Conservation (phyloP, 108 stramenopile genomes). For the Cyclotella choctawhatcheeana region DNA sequence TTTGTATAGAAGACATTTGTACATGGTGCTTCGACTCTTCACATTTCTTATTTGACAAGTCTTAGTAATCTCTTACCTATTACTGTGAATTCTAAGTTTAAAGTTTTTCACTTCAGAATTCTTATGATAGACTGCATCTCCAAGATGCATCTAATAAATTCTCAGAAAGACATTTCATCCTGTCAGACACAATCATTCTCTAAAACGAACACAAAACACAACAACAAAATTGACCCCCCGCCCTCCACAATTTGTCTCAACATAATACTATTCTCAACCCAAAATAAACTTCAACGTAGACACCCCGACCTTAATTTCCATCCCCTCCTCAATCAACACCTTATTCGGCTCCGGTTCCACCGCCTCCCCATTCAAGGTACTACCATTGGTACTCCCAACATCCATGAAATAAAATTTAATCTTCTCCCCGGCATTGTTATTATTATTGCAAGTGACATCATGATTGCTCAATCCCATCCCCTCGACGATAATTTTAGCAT, state of each 20-base stretch:
- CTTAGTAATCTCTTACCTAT: not conserved
- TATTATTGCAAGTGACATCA: too few relatives aligned
- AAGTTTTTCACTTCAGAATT: not conserved
- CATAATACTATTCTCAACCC: slow-evolving; percentile 8
- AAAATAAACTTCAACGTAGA: slow-evolving; percentile 42
- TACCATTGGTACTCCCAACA: slow-evolving; percentile 87
- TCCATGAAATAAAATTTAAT: slow-evolving; percentile 68
- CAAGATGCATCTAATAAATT: not conserved
- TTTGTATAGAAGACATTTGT: too few relatives aligned
- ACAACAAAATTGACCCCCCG: too few relatives aligned
- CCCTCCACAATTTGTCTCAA: too few relatives aligned
- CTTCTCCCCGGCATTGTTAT: not conserved
- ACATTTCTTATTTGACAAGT: not conserved
- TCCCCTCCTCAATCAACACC: slow-evolving; percentile 28
- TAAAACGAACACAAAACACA: too few relatives aligned
- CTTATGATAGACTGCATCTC: not conserved
- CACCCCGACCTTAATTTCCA: slow-evolving; percentile 62
- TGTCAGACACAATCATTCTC: not conserved
- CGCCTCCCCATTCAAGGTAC: slow-evolving; percentile 31
- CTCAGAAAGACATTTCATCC: not conserved
- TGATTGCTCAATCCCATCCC: slow-evolving; percentile 14
- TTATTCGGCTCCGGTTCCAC: slow-evolving; percentile 56
- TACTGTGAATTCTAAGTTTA: not conserved
- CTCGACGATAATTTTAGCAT: slow-evolving; percentile 72
- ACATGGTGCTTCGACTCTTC: too few relatives aligned